phyloP scores from a whole-genome alignment of 164 flowering plant genomes.

The Echeveria elegans region DNA sequence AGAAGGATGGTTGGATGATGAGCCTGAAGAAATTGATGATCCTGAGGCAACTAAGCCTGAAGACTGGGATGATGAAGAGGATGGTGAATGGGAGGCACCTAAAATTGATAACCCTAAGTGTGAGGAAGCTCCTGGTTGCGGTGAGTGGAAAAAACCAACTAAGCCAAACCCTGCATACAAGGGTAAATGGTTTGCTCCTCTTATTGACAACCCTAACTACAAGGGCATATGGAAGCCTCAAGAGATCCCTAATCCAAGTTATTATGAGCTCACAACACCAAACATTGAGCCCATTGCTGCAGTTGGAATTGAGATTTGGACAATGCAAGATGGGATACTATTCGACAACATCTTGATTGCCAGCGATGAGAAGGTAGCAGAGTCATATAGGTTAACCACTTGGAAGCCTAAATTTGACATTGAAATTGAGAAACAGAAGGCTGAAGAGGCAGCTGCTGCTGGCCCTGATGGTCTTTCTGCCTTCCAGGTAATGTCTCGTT shows the following conservation, averaged over 20 bases:
- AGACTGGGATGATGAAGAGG: constrained; percentile 99
- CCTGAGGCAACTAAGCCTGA: constrained; percentile 92
- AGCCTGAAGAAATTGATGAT: constrained; percentile 93
- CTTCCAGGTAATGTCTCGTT: constrained; percentile 71
- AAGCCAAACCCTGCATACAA: constrained; percentile 90
- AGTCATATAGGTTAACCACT: constrained; percentile 34
- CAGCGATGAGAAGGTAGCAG: constrained; percentile 61
- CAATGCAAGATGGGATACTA: constrained; percentile 99
- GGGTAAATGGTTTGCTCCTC: constrained; percentile 91
- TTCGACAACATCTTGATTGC: constrained; percentile 86
- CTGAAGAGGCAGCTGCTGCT: constrained; percentile 53
- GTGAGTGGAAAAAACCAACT: constrained; percentile 97
- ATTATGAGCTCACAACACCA: constrained; percentile 73
- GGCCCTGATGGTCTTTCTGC: constrained; percentile 43
- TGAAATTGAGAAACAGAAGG: constrained; percentile 84
- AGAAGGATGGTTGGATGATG: constrained; percentile 98
- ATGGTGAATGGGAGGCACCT: constrained; percentile 99
- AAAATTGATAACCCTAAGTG: constrained; percentile 90
- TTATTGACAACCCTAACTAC: constrained; percentile 80
- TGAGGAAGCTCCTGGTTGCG: constrained; percentile 84
- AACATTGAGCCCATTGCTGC: constrained; percentile 88
- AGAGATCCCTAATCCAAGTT: constrained; percentile 72
- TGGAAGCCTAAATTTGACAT: constrained; percentile 85
- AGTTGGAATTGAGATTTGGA: constrained; percentile 96
- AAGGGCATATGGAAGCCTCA: constrained; percentile 98